phyloP scores from a whole-genome alignment of 1,284 basidiomycete genomes.

The Microbotryomycetes sp. region DNA sequence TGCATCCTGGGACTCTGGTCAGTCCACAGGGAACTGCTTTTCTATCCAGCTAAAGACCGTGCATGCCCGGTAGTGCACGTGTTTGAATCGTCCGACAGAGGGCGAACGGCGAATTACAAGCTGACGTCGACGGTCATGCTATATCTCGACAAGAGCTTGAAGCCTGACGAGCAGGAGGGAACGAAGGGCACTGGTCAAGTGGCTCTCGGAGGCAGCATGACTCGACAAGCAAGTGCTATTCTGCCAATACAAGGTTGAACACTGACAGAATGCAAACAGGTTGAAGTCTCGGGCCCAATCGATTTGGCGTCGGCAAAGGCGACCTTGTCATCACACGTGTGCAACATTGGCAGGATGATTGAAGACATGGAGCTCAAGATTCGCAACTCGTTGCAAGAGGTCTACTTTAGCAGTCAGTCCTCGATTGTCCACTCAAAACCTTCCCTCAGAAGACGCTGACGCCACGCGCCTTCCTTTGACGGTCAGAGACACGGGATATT shows the following conservation, averaged over 20 bases:
- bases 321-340: slow-evolving; percentile 71
- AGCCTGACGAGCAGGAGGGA: slow-evolving; percentile 40
- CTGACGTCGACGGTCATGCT: slow-evolving; percentile 97
- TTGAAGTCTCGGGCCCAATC: slow-evolving; percentile 60
- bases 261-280: slow-evolving; percentile 53
- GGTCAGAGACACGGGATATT: slow-evolving; percentile 83
- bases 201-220: slow-evolving; percentile 89
- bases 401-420: slow-evolving; percentile 60
- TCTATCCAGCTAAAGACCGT: not conserved
- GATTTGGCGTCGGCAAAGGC: slow-evolving; percentile 41
- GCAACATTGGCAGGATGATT: slow-evolving; percentile 86
- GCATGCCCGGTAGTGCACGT: slow-evolving; percentile 64
- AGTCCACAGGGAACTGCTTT: not conserved
- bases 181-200: slow-evolving; percentile 57
- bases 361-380: slow-evolving; percentile 99
- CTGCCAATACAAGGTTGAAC: not conserved
- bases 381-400: slow-evolving; percentile 90
- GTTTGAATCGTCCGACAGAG: slow-evolving; percentile 85
- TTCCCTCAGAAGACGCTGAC: not conserved
- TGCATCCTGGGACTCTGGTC: slow-evolving; percentile 82
- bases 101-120: slow-evolving; percentile 89
- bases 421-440: no score
- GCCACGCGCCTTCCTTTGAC: no score
- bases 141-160: slow-evolving; percentile 59
- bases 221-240: slow-evolving; percentile 64